Evolutionary conservation across 345 rosid genomes (phyloP), one percentile per base, ranked within the genome.

Genomic region (Populus simonii): DNA sequence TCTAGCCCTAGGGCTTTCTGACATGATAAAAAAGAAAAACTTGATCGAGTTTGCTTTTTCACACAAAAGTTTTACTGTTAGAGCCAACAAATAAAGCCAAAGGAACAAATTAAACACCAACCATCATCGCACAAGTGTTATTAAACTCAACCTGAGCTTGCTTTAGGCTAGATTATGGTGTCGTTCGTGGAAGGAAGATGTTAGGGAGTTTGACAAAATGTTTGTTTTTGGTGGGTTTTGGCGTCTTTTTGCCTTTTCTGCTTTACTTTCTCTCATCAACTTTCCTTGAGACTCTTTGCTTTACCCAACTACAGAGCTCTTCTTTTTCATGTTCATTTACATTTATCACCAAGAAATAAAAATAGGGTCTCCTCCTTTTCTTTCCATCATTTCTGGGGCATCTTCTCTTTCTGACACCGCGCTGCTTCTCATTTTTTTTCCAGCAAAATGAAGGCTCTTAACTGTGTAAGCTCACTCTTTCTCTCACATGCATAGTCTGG

Each of bases 371-470:
- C 68, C 77, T 4, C 36, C 36, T 4, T 66, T 22, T 59, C 66
- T 68, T 51, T 8, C 43, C 59, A 35, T 68, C 57, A 41, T 55
- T 70, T 33, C 35, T 55, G n/a, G 25, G 41, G 39, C 33, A 25
- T 53, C 47, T n/a, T n/a, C n/a, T 23, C 11, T 7, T 27, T 66
- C 49, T 69, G 41, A 5, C 61, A n/a, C 10, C 36, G 36, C 13
- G 11, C 36, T 67, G 31, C 53, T 62, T 66, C 65, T 70, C 45
- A 23, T 57, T 20, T 51, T 31, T 39, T 45, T 35, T 68, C 59
- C 61, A 17, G 65, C 76, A 77, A 68, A 22, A 88, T 88, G 88
- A 88, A 84, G 85, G 11, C 79, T 66, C 63, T 80, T 68, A 72
- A 51, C 49, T 81, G 36, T 74, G 89, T 88, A 83, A 84, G 86